phyloP scores from a whole-genome alignment of 2,329 filamentous ascomycete genomes.

The Davidsoniella virescens region DNA sequence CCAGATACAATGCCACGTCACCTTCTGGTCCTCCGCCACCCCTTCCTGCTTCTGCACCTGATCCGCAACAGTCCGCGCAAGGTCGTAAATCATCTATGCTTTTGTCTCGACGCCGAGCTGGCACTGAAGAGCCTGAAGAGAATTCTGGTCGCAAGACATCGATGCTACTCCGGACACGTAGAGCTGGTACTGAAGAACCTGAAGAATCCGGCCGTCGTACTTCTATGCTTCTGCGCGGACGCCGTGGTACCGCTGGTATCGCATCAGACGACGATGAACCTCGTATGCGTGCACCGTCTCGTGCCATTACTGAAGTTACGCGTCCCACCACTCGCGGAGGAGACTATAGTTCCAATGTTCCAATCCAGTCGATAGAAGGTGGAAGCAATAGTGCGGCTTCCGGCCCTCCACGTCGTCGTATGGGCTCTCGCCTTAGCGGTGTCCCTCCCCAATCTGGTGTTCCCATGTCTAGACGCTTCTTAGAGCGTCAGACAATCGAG shows the following conservation, averaged over 20 bases:
- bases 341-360: constrained; percentile 12
- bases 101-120: constrained; percentile 29
- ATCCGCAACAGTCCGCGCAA: constrained; percentile 1
- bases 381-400: constrained; percentile 23
- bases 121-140: constrained; percentile 35
- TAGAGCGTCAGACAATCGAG: constrained; percentile 13
- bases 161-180: constrained; percentile 27
- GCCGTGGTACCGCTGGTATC: constrained; percentile 27
- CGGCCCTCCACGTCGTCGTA: constrained; percentile 36
- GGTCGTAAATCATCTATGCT: constrained; percentile 38
- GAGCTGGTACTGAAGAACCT: constrained; percentile 30
- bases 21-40: constrained; percentile 25
- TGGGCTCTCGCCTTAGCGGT: constrained; percentile 28
- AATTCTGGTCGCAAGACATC: constrained; percentile 25
- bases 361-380: constrained; percentile 14
- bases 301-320: constrained; percentile 40
- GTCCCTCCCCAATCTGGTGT: constrained; percentile 9
- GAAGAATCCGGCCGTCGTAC: constrained; percentile 31
- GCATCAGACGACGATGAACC: constrained; percentile 26
- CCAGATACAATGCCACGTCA: constrained; percentile 24
- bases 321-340: constrained; percentile 22
- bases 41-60: constrained; percentile 18
- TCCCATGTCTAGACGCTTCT: constrained; percentile 8
- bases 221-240: constrained; percentile 30
- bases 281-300: constrained; percentile 39